Base-by-base conservation (phyloP, 805 yeast genomes). In the Yamadazyma kitorensis region DNA sequence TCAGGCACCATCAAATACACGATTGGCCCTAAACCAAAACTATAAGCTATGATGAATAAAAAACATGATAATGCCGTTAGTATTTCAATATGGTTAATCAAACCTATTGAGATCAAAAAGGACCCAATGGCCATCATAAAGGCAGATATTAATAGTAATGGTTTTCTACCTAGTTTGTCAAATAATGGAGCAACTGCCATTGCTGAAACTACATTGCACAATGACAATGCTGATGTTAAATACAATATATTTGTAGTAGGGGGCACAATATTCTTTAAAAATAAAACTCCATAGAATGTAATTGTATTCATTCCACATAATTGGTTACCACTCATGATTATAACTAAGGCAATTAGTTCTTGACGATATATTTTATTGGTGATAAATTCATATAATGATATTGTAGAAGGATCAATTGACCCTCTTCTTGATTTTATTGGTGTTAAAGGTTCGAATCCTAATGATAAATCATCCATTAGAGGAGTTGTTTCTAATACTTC, bases 221-320 rank as follows among this genome's bases (percentile, higher is more conserved):
- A 45, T 1, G 96, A 83, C 26, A 93, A 78, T 24, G 77, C 55
- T 44, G 89, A 78, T 46, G 88, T 88, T 45, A 88, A 73, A 22
- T 33, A 44, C 16, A 49, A 29, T 10, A 43, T 34, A 34, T 76
- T 68, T 4, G 38, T 55, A 5, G 36, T 19, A 15, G 29, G 22
- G 2, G 96, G 96, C 37, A 86, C 68, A 4, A 83, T 61, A 7
- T 74, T 64, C 17, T 78, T 66, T 34, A 91, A 66, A 4, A 89
- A 82, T 12, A 82, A 74, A 5, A 87, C 96, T 8, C 98, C 98
- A 57, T 89, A 91, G 53, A 87, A 86, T 11, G 88, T 78, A 36
- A 91, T 86, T 1, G 95, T 77, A 55, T 93, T 93, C 59, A 91
- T 85, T 19, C 98, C 98, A 44, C 86, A 59, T 39, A 64, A 43